Base-by-base conservation (phyloP, 2,329 filamentous ascomycete genomes). In the Stagonosporopsis rhizophila region DNA sequence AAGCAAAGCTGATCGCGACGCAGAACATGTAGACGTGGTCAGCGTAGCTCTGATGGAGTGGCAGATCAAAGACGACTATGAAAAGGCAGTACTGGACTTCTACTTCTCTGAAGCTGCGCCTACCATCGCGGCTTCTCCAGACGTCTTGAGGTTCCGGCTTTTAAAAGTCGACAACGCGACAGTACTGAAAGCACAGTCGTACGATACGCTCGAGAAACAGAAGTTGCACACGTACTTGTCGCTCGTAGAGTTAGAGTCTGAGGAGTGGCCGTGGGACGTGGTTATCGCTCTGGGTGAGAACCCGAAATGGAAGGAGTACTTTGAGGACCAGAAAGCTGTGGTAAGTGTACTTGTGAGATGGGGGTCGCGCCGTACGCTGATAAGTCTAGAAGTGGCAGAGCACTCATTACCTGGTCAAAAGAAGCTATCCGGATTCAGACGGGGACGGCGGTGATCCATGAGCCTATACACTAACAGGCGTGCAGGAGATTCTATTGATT, bases 11-110 rank as follows among this genome's bases (percentile, higher is more conserved):
- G 25, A 52, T 11, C 44, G 23, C 44, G 6, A 11, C 3, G 12
- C 44, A 60, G 58, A 55, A 30, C 38, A 49, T 23, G n/a, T 22
- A 28, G 55, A 58, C 19, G 19, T 60, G 9, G 44, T 15, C 7
- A 60, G 58, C 14, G 58, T 60, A 45, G 54, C 58, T 30, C 50
- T 55, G 12, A 60, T 60, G 58, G 58, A 60, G 28, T 60, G 58
- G 58, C 50, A 42, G n/a, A 20, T 58, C 14, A 32, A 40, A 2
- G 32, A 22, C 11, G 58, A 20, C 0, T n/a, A 32, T 9, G 52
- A 60, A 19, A 50, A 58, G 4, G 51, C 55, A 30, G 47, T 60
- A 5, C 22, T 60, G 8, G 50, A 58, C 22, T 60, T 58, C 47
- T 60, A 60, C 20, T 17, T 42, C 7, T 19, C 55, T 6, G 54